These are phyloP conservation scores for Talaromyces sp. DNA, from an alignment of 2,329 filamentous ascomycete genomes.

Conservation along the genomic window DNA sequence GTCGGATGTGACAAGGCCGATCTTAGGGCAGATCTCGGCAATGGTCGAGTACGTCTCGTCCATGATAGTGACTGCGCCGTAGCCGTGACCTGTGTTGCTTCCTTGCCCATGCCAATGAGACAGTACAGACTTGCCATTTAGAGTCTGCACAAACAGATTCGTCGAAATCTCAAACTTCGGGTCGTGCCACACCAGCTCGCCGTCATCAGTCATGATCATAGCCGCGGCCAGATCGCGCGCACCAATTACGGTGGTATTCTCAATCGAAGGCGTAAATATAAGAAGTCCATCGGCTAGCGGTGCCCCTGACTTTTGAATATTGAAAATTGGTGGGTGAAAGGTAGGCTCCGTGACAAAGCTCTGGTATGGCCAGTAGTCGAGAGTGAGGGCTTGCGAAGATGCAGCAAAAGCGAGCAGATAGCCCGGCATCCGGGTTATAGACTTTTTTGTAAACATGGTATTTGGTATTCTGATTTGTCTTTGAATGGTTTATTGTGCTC, in stretches of 20 bases:
- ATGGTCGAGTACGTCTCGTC: not conserved
- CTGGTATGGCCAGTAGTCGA: not conserved
- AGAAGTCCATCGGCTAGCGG: not conserved
- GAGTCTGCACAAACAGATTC: not conserved
- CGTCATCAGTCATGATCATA: not conserved
- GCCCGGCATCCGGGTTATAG: not conserved
- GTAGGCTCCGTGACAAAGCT: not conserved
- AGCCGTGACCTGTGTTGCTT: too few relatives aligned
- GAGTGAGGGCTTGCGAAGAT: too few relatives aligned
- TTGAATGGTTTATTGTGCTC: not conserved
- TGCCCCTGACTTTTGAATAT: not conserved
- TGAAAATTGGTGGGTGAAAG: not conserved
- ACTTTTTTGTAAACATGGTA: too few relatives aligned
- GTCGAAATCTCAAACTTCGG: not conserved
- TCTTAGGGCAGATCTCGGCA: not conserved
- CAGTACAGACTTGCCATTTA: not conserved
- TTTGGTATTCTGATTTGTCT: not conserved
- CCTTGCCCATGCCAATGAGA: not conserved
- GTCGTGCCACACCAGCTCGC: not conserved
- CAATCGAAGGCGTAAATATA: not conserved
- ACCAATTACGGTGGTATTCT: not conserved
- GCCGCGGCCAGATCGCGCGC: not conserved
- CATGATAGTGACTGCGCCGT: not conserved
- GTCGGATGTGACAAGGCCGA: not conserved
- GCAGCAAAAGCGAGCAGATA: not conserved